A percentile compares a stretch with the other conserved stretches of the same genome.
Evolutionary conservation across 176 grass and related monocot genomes (phyloP).

Genomic region (Tuctoria greenei): DNA sequence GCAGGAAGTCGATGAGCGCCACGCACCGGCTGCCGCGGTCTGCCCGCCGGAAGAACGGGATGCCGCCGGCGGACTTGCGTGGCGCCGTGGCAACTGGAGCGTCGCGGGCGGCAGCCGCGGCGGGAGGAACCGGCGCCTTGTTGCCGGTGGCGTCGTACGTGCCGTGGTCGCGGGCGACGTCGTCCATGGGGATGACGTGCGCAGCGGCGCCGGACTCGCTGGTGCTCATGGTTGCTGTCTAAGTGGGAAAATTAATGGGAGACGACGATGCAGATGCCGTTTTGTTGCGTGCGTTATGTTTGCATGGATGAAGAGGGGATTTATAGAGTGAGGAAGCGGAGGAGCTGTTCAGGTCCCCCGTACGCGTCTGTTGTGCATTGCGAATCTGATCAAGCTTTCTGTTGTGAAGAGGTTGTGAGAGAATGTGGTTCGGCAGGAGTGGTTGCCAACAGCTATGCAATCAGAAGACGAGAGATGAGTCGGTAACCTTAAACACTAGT

Average conservation of each 20-base stretch:
- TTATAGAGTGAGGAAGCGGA: neutral
- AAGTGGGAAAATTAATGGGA: neutral
- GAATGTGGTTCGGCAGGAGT: slow-evolving; percentile 24
- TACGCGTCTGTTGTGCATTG: no score
- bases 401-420: neutral
- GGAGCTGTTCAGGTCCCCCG: neutral
- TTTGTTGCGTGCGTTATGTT: neutral
- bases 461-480: neutral
- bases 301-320: neutral
- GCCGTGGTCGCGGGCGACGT: no score
- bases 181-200: slow-evolving; percentile 58
- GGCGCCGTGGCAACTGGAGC: neutral
- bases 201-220: slow-evolving; percentile 49
- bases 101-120: no score
- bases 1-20: slow-evolving; percentile 69
- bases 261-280: neutral
- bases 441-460: slow-evolving; percentile 41
- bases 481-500: neutral
- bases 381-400: no score
- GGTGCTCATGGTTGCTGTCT: slow-evolving; percentile 52
- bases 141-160: no score
- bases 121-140: no score
- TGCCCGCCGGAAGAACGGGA: slow-evolving; percentile 43
- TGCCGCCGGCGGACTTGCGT: slow-evolving; percentile 6
- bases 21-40: slow-evolving; percentile 55